phyloP scores from a whole-genome alignment of 179 eudicot genomes.

The Gypsophila paniculata region DNA sequence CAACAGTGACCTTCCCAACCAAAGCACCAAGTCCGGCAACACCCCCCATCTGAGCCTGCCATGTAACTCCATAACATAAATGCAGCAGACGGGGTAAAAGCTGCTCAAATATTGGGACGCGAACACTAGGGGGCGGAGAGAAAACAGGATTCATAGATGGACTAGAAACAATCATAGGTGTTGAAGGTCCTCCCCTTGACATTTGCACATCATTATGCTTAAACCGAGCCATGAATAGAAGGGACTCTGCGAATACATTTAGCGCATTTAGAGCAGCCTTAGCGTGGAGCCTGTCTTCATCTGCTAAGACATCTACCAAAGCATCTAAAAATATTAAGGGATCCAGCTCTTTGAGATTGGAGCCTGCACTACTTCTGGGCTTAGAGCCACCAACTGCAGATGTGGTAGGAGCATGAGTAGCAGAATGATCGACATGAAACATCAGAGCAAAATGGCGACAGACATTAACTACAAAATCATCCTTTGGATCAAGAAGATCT shows the following conservation, averaged over 20 bases:
- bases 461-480: conserved; percentile 70
- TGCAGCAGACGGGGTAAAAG: conserved; percentile 92
- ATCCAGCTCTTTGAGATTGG: conserved; percentile 86
- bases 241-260: conserved; percentile 71
- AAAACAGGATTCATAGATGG: conserved; percentile 97
- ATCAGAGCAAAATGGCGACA: conserved; percentile 94
- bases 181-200: conserved; percentile 93
- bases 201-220: conserved; percentile 63
- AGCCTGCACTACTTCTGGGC: conserved; percentile 46
- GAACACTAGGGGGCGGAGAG: conserved; percentile 92
- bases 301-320: conserved; percentile 90
- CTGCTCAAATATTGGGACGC: conserved; percentile 91
- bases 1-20: conserved; percentile 96
- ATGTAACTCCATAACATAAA: conserved; percentile 87
- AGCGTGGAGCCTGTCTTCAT: conserved; percentile 87
- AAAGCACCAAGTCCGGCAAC: conserved; percentile 92
- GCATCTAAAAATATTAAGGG: conserved; percentile 95
- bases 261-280: conserved; percentile 88
- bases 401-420: conserved; percentile 40
- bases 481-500: conserved; percentile 64
- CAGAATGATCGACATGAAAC: conserved; percentile 63
- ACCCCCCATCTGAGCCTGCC: conserved; percentile 99
- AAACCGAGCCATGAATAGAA: conserved; percentile 72
- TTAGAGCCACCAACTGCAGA: conserved; percentile 51
- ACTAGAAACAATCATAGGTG: conserved; percentile 97